Percentiles rank a stretch among this genome's conserved stretches.
phyloP scores from a whole-genome alignment of 2,329 filamentous ascomycete genomes.

The Lecanoromycetidae sp. region DNA sequence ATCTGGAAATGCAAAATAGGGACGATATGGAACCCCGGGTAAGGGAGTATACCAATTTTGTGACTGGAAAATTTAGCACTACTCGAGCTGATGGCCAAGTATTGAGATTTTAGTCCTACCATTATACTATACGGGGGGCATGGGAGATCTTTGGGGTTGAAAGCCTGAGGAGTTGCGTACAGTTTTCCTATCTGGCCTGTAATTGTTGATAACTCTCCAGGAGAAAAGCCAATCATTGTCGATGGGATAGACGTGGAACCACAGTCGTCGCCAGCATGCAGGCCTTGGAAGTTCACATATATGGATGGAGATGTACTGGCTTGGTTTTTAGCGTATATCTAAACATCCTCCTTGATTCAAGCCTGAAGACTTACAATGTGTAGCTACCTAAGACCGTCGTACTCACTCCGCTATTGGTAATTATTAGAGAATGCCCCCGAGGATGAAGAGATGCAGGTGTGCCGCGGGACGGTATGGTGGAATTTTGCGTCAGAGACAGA shows the following conservation, averaged over 20 bases:
- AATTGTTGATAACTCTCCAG: background rate
- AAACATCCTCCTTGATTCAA: background rate
- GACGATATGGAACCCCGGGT: conserved; percentile 1
- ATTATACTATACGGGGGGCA: background rate
- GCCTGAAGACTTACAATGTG: background rate
- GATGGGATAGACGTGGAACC: background rate
- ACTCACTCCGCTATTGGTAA: background rate
- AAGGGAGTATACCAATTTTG: background rate
- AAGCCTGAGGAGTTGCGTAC: background rate
- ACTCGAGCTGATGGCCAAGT: background rate
- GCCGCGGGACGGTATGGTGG: background rate
- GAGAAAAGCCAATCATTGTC: background rate
- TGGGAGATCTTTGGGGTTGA: background rate
- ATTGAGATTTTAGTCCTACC: background rate
- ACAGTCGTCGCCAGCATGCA: background rate
- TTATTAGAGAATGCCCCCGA: background rate
- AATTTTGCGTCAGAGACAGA: background rate
- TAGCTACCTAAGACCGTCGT: background rate
- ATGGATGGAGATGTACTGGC: conserved; percentile 2
- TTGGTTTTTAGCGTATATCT: background rate
- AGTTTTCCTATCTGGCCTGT: background rate
- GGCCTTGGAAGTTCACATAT: background rate
- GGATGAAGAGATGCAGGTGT: no score
- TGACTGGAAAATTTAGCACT: background rate
- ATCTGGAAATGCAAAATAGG: background rate